Evolutionary conservation across 495 filamentous ascomycete species (phyloP).

Genomic region (Penicillium dipodomyicola): DNA sequence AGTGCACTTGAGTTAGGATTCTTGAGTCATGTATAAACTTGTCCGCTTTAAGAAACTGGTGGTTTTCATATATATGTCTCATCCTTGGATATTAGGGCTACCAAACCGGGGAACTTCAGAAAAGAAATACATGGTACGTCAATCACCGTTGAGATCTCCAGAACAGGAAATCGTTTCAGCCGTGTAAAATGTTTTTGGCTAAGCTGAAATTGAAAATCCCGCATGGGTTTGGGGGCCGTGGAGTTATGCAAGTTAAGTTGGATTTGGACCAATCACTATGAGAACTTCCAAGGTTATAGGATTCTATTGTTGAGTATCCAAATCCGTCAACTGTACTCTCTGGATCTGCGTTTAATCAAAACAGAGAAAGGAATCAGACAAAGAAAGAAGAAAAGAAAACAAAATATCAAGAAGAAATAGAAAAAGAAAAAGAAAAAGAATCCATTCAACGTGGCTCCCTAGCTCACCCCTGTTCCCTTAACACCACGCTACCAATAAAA

Average conservation of each 20-base stretch:
- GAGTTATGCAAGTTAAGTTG: slow-evolving; percentile 1
- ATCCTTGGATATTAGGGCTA: not conserved
- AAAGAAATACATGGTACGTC: not conserved
- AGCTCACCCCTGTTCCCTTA: slow-evolving; percentile 2
- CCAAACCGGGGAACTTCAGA: not conserved
- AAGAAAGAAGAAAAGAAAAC: not conserved
- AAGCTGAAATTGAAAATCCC: slow-evolving; percentile 6
- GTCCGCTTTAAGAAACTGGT: not conserved
- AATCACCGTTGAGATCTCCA: not conserved
- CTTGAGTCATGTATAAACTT: slow-evolving; percentile 4
- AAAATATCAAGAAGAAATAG: not conserved
- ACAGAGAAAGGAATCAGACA: not conserved
- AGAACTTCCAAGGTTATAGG: not conserved
- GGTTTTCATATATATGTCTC: not conserved
- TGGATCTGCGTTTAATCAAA: slow-evolving; percentile 7
- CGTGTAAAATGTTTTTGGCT: not conserved
- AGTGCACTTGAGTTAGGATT: not conserved
- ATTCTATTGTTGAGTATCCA: not conserved
- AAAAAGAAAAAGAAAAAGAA: not conserved
- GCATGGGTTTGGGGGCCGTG: slow-evolving; percentile 13
- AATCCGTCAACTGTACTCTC: slow-evolving; percentile 1
- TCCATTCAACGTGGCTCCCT: slow-evolving; percentile 4
- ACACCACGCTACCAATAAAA: slow-evolving; percentile 14
- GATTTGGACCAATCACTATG: not conserved
- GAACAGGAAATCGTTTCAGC: not conserved